Evolutionary conservation across 2,329 filamentous ascomycete genomes (phyloP), one percentile per base, ranked within the genome.

Genomic region (Colletotrichum spaethianum): DNA sequence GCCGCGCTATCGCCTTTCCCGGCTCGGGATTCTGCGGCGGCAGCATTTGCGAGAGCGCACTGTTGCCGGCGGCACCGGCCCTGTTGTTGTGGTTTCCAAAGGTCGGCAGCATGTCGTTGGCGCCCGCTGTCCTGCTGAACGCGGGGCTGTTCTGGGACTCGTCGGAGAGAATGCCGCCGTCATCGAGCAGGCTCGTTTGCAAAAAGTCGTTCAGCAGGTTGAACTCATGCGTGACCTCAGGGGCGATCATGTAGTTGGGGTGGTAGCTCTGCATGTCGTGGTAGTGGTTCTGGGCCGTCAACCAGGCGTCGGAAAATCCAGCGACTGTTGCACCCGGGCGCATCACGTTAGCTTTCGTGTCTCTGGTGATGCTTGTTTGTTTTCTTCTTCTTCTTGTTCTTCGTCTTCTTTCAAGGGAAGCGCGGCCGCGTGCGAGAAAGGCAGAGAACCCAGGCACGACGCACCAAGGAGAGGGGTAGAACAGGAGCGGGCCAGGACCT

Each of bases 151-250:
- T 87, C 67, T 89, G 87, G 75, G 87, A 86, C 75, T 94, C 93
- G 73, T 94, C 91, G 44, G 91, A 89, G 67, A 92, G 90, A 70
- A 92, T 88, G 63, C 91, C 91, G 73, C 90, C 90, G 81, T 97
- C 95, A 83, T 98, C 95, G 75, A 98, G 89, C 67, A 98, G 86
- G 80, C 94, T 97, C 76, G 92, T 97, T 82, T 95, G 96, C 73
- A 99, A 89, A 80, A 98, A 98, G 82, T 99, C 96, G 86, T 97
- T 97, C 79, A 99, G 90, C 63, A 98, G 86, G 80, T 98, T 98
- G 82, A 98, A 98, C 86, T 99, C 96, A 84, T 96, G 96, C 73
- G 93, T 95, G 77, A 98, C 94, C 83, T 99, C 96, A 74, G 95
- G 94, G 61, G 87, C 85, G 84, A 98, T 97, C 93, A 98, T 95